These are phyloP conservation scores for Sclerotinia glacialis DNA, from an alignment of 2,329 filamentous ascomycete species.

Conservation along the genomic window DNA sequence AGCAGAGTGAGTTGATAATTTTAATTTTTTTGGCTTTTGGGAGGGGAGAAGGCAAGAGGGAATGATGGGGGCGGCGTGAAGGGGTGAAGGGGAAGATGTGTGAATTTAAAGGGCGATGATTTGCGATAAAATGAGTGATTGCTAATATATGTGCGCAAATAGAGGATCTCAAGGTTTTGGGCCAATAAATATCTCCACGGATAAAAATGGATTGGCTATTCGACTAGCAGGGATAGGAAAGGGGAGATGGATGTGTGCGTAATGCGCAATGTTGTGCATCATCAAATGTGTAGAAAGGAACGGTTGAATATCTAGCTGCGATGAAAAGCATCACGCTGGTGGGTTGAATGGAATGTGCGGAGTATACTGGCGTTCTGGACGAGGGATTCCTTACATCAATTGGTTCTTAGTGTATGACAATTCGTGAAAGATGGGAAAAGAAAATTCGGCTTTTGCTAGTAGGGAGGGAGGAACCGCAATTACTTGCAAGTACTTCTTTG, in stretches of 20 bases:
- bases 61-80: slow-evolving; percentile 24
- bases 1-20: slow-evolving; percentile 57
- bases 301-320: neutral
- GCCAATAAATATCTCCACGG: slow-evolving; percentile 38
- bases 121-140: slow-evolving; percentile 3
- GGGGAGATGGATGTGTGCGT: neutral
- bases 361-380: slow-evolving; percentile 21
- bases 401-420: neutral
- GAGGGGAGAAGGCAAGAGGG: neutral
- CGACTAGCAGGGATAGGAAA: neutral
- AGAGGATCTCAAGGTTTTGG: slow-evolving; percentile 47
- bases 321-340: neutral
- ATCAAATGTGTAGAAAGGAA: neutral
- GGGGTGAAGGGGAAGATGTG: slow-evolving; percentile 4
- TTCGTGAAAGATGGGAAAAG: neutral
- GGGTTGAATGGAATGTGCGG: slow-evolving; percentile 17
- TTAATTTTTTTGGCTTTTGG: neutral
- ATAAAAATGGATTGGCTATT: too few species aligned
- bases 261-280: neutral
- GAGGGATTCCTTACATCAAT: slow-evolving; percentile 10
- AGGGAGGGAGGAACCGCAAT: neutral
- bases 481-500: slow-evolving; percentile 8
- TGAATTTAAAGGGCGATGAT: neutral
- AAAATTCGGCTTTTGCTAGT: neutral
- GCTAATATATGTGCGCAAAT: slow-evolving; percentile 23